phyloP scores from a whole-genome alignment of 176 grass and related monocot species.

The Guadua angustifolia region DNA sequence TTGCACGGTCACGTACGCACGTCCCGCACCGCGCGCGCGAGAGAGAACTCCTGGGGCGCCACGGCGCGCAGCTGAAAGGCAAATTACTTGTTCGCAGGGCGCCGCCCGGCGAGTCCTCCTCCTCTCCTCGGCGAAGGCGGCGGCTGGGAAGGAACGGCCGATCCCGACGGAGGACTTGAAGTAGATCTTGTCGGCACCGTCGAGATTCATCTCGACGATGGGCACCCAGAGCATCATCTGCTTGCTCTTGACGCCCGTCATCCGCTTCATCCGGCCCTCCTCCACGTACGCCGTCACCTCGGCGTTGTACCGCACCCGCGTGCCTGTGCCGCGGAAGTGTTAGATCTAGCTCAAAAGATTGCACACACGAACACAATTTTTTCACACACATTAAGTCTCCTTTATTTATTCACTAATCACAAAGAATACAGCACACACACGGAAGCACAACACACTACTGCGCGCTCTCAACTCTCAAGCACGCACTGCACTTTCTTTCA shows the following conservation, averaged over 20 bases:
- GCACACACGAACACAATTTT: too few species aligned
- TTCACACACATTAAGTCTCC: too few species aligned
- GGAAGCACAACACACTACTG: too few species aligned
- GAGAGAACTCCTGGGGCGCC: neutral
- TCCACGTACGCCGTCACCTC: slow-evolving; percentile 94
- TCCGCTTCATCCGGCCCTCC: slow-evolving; percentile 77
- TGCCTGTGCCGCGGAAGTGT: slow-evolving; percentile 67
- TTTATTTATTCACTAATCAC: too few species aligned
- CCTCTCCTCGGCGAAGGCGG: slow-evolving; percentile 68
- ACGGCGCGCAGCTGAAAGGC: neutral
- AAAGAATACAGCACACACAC: too few species aligned
- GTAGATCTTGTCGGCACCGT: slow-evolving; percentile 59
- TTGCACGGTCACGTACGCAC: neutral
- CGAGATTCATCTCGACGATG: slow-evolving; percentile 85
- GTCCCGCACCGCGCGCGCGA: too few species aligned
- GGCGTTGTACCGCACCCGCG: slow-evolving; percentile 66
- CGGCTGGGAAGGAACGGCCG: slow-evolving; percentile 66
- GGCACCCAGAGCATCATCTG: slow-evolving; percentile 94
- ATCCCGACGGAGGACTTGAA: slow-evolving; percentile 87
- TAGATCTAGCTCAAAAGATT: too few species aligned
- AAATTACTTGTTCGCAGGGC: neutral
- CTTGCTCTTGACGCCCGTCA: slow-evolving; percentile 86
- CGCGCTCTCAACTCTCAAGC: too few species aligned
- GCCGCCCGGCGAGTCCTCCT: neutral
- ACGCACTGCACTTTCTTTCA: too few species aligned